These are phyloP conservation scores for Candida loeiensis DNA, from an alignment of 805 yeast species.

Conservation along the genomic window DNA sequence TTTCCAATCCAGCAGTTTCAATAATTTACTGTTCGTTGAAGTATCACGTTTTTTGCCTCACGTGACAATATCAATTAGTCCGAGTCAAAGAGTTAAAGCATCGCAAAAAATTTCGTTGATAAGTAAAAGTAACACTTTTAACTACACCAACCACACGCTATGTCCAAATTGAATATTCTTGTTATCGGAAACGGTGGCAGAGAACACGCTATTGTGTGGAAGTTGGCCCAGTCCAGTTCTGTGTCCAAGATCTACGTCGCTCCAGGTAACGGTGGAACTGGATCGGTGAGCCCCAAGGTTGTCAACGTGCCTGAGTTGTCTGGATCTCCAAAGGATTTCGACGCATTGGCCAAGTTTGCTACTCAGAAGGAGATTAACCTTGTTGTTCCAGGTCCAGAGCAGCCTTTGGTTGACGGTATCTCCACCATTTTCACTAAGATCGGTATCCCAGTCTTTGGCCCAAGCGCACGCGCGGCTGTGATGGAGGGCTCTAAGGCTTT, in stretches of 20 bases:
- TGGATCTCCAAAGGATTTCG: constrained; percentile 64
- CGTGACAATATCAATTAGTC: no score
- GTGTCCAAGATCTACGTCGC: constrained; percentile 81
- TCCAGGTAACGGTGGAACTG: constrained; percentile 96
- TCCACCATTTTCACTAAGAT: constrained; percentile 65
- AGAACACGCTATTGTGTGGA: constrained; percentile 96
- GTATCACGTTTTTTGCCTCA: background rate
- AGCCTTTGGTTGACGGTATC: constrained; percentile 94
- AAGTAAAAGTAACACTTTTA: constrained; percentile 1
- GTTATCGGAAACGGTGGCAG: constrained; percentile 98
- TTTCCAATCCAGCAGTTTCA: no score
- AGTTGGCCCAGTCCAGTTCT: constrained; percentile 69
- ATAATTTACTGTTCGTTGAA: no score
- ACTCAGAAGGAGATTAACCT: constrained; percentile 58
- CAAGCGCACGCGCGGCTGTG: constrained; percentile 81
- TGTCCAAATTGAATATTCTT: constrained; percentile 51
- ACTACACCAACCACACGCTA: constrained; percentile 3
- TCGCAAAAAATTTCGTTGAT: constrained; percentile 7
- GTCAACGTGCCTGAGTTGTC: constrained; percentile 64
- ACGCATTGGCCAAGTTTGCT: constrained; percentile 70
- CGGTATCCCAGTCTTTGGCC: constrained; percentile 97
- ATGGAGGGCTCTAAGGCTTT: constrained; percentile 98
- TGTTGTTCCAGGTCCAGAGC: constrained; percentile 98
- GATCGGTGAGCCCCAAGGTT: constrained; percentile 43
- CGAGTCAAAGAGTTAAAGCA: constrained; percentile 11